Base-by-base conservation (phyloP, 2,329 filamentous ascomycete species). In the Didymella pinodella region DNA sequence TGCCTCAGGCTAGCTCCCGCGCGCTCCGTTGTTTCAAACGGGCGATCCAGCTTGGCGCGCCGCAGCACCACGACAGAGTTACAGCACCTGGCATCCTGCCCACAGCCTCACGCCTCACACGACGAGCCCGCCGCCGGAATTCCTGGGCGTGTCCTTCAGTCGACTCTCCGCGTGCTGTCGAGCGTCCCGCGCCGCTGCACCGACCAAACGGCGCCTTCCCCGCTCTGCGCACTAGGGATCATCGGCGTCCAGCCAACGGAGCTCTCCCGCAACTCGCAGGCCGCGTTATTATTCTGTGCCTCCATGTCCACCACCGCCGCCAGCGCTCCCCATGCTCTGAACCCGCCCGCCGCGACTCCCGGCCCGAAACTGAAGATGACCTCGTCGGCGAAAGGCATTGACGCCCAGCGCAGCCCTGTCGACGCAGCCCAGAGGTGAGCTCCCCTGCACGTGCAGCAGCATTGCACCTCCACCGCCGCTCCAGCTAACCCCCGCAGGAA, bases 341-440 rank as follows among this genome's bases (percentile, higher is more conserved):
- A 64, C 63, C 51, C 71, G 46, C 72, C 76, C 56, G 60, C 78
- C 50, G 67, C 79, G 61, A 66, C 77, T 57, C 64, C 72, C 62
- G 72, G 72, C 65, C 71, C 70, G 63, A 80, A 82, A 61, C 73
- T 84, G 71, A 84, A 85, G 72, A 79, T 82, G 69, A 81, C 72
- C 71, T 75, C 80, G 61, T 77, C 75, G 65, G 79, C 77, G 61
- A 86, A 85, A 75, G 78, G 77, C 59, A 76, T 82, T 60, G 83
- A 86, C 73, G 78, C 77, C 61, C 77, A 79, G 72, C 83, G 84
- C 74, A 85, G 83, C 72, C 84, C 85, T 61, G 78, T 82, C 45
- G 84, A 86, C 70, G 80, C 77, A 63, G 79, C 75, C 67, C 81
- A 83, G 73, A 84, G 82, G 85, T 86, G 81, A 77, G 83, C 65